These are phyloP conservation scores for Circinella umbellata DNA, from an alignment of 371 early-diverging fungal genomes.

Conservation along the genomic window DNA sequence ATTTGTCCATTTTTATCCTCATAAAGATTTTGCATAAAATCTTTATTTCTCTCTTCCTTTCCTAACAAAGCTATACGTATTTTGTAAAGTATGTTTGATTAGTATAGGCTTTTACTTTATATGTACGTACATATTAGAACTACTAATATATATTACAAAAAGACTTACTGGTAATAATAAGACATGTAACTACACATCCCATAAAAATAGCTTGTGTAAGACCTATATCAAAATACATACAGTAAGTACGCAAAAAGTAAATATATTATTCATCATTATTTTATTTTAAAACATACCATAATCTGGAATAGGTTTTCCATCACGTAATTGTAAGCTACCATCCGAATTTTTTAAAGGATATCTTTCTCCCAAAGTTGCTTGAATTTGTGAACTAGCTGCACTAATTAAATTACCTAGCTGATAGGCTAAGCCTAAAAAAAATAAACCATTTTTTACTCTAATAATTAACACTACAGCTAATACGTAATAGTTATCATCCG, in stretches of 20 bases:
- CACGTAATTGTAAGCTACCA: slow-evolving; percentile 33
- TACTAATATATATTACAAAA: neutral
- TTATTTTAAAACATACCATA: slow-evolving; percentile 39
- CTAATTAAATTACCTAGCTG: slow-evolving; percentile 74
- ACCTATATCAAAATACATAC: too few relatives aligned
- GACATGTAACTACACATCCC: slow-evolving; percentile 54
- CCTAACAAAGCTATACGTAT: neutral
- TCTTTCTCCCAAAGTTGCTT: slow-evolving; percentile 65
- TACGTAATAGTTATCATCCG: too few relatives aligned
- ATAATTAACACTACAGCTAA: too few relatives aligned
- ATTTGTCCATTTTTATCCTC: slow-evolving; percentile 30
- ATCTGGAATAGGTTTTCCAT: slow-evolving; percentile 60
- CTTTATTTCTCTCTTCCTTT: slow-evolving; percentile 35
- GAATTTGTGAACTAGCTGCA: slow-evolving; percentile 70
- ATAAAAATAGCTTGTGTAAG: slow-evolving; percentile 66
- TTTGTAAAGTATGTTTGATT: neutral
- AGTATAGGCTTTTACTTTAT: neutral
- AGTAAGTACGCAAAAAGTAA: too few relatives aligned
- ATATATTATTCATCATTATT: neutral
- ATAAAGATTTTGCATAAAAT: slow-evolving; percentile 30
- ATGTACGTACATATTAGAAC: neutral
- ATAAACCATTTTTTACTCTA: neutral
- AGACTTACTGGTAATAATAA: slow-evolving; percentile 42
- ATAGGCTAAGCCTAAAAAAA: slow-evolving; percentile 55
- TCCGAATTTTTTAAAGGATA: slow-evolving; percentile 39